Evolutionary conservation across 2,329 filamentous ascomycete species (phyloP).

Genomic region (Penicillium sp.): DNA sequence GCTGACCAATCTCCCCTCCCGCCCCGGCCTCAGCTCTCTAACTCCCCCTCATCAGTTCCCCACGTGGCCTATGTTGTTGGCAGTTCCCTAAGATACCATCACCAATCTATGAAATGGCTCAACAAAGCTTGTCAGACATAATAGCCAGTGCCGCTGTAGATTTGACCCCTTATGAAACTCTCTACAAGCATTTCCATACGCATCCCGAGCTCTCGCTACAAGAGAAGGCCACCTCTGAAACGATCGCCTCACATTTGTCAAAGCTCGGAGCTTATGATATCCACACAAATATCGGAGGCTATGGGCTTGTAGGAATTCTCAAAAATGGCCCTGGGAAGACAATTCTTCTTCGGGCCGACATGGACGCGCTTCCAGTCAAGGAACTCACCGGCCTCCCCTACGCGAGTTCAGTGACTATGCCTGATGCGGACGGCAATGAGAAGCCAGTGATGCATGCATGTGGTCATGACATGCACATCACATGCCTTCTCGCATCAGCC

Average conservation of each 20-base stretch:
- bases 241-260: constrained; percentile 45
- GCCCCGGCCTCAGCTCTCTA: background rate
- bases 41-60: background rate
- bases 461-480: constrained; percentile 62
- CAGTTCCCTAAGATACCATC: background rate
- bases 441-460: constrained; percentile 62
- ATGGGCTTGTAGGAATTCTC: constrained; percentile 46
- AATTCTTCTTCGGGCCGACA: constrained; percentile 49
- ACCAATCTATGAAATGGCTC: constrained; percentile 24
- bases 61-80: background rate
- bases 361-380: constrained; percentile 51
- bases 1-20: background rate
- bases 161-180: constrained; percentile 49
- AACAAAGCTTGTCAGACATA: constrained; percentile 20
- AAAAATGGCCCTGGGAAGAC: constrained; percentile 45
- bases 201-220: constrained; percentile 60
- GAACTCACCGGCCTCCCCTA: constrained; percentile 51
- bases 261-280: constrained; percentile 35
- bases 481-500: constrained; percentile 54
- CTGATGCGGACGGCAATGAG: constrained; percentile 49
- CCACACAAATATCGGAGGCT: constrained; percentile 47
- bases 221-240: constrained; percentile 53
- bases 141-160: constrained; percentile 25
- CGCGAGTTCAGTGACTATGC: constrained; percentile 46
- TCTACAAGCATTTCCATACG: constrained; percentile 60